phyloP scores from a whole-genome alignment of 2,329 filamentous ascomycete species.

The Aspergillus vadensis region DNA sequence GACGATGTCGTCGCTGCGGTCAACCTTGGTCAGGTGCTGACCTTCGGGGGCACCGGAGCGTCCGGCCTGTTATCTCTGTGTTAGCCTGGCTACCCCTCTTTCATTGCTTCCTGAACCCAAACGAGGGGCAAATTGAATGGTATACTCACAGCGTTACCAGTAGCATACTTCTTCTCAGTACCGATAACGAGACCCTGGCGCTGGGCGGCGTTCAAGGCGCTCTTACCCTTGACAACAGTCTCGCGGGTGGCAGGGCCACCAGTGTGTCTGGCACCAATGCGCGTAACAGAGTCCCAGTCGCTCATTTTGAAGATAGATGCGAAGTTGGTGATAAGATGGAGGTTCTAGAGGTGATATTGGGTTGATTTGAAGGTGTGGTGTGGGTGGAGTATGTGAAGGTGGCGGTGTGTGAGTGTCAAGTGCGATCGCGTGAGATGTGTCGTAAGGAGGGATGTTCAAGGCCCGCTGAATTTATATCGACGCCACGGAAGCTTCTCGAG shows the following conservation, averaged over 20 bases:
- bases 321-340: background rate
- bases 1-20: conserved; percentile 95
- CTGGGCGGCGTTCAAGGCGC: conserved; percentile 84
- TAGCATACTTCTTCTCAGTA: conserved; percentile 89
- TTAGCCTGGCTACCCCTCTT: background rate
- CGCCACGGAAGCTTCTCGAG: conserved; percentile 45
- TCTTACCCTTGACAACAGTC: conserved; percentile 84
- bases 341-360: conserved; percentile 4
- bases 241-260: conserved; percentile 70
- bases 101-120: no score
- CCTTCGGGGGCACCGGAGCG: conserved; percentile 66
- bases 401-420: conserved; percentile 16
- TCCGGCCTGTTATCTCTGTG: conserved; percentile 40
- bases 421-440: conserved; percentile 34
- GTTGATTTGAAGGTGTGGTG: background rate
- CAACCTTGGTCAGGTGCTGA: conserved; percentile 95
- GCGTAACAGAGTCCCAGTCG: conserved; percentile 87
- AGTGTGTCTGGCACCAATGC: conserved; percentile 86
- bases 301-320: conserved; percentile 53
- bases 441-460: conserved; percentile 26
- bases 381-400: conserved; percentile 13
- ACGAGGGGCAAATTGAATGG: background rate
- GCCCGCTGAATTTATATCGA: conserved; percentile 38
- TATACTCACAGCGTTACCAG: conserved; percentile 74
- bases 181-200: conserved; percentile 73